These are phyloP conservation scores for Neoconidiobolus thromboides DNA, from an alignment of 371 early-diverging fungal genomes.

Conservation along the genomic window DNA sequence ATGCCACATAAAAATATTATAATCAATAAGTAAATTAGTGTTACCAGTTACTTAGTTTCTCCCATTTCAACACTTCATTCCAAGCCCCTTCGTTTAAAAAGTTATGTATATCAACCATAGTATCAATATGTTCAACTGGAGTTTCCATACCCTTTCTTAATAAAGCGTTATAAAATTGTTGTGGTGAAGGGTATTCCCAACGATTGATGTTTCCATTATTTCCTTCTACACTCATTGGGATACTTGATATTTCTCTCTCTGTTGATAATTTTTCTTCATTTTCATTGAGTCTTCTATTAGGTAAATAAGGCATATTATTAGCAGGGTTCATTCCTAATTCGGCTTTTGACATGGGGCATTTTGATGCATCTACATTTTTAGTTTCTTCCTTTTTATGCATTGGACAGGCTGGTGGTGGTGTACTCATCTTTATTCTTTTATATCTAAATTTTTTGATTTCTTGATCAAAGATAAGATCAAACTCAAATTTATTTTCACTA, in stretches of 20 bases:
- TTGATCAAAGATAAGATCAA: too few relatives aligned
- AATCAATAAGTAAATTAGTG: not conserved
- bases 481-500: too few relatives aligned
- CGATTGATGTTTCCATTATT: constrained; percentile 14
- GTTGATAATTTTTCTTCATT: constrained; percentile 30
- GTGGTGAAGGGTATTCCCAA: constrained; percentile 95
- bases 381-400: too few relatives aligned
- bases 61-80: constrained; percentile 82
- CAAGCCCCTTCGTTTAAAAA: constrained; percentile 86
- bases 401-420: too few relatives aligned
- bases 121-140: constrained; percentile 40
- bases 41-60: constrained; percentile 38
- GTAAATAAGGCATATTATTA: constrained; percentile 60
- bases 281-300: constrained; percentile 30
- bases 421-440: too few relatives aligned
- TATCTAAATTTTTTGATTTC: too few relatives aligned
- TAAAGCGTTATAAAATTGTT: constrained; percentile 87
- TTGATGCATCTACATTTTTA: too few relatives aligned
- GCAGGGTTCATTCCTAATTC: constrained; percentile 25
- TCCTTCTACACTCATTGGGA: constrained; percentile 30
- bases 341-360: constrained; percentile 9
- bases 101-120: constrained; percentile 73
- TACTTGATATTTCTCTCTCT: constrained; percentile 44
- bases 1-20: not conserved
- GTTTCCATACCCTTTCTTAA: constrained; percentile 73